A percentile compares a stretch with the other conserved stretches of the same genome.
Evolutionary conservation across 345 rosid genomes (phyloP).

Genomic region (Barbarea vulgaris): DNA sequence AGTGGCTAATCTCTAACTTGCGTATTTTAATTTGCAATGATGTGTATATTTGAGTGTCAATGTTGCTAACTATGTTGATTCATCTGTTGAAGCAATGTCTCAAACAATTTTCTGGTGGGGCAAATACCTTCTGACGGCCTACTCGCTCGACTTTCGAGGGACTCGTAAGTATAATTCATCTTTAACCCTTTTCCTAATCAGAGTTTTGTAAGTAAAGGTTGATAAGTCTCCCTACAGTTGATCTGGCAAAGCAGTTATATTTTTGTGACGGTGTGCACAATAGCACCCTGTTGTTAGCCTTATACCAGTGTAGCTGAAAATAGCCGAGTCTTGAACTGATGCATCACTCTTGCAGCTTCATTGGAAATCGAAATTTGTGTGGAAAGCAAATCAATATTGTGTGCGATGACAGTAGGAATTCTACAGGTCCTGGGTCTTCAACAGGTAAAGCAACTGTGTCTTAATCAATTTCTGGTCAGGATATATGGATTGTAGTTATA

Average conservation of each 20-base stretch:
- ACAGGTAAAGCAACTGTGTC: constrained; percentile 50
- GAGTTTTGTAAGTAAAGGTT: constrained; percentile 17
- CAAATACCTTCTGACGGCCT: constrained; percentile 79
- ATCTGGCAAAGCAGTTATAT: constrained; percentile 4
- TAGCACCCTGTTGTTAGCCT: constrained; percentile 11
- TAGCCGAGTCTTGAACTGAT: constrained; percentile 13
- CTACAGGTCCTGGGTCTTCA: constrained; percentile 47
- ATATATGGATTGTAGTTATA: constrained; percentile 3
- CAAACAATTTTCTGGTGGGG: constrained; percentile 86
- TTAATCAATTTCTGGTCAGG: constrained; percentile 16
- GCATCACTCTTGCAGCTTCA: constrained; percentile 57
- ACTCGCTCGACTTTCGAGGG: constrained; percentile 55
- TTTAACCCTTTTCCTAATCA: constrained; percentile 6
- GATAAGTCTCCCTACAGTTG: constrained; percentile 5
- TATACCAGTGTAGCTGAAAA: constrained; percentile 5
- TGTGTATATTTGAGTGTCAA: constrained; percentile 1
- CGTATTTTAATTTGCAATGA: neutral
- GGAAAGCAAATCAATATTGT: constrained; percentile 71
- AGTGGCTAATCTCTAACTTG: constrained; percentile 47
- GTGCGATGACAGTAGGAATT: constrained; percentile 60
- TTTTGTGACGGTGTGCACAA: neutral
- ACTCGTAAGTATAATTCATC: constrained; percentile 64
- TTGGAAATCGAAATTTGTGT: constrained; percentile 77
- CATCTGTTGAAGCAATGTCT: constrained; percentile 67
- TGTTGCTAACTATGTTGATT: constrained; percentile 40